Conservation (phyloP, 2,329 filamentous ascomycete species). For the Pseudohalonectria lignicola region DNA sequence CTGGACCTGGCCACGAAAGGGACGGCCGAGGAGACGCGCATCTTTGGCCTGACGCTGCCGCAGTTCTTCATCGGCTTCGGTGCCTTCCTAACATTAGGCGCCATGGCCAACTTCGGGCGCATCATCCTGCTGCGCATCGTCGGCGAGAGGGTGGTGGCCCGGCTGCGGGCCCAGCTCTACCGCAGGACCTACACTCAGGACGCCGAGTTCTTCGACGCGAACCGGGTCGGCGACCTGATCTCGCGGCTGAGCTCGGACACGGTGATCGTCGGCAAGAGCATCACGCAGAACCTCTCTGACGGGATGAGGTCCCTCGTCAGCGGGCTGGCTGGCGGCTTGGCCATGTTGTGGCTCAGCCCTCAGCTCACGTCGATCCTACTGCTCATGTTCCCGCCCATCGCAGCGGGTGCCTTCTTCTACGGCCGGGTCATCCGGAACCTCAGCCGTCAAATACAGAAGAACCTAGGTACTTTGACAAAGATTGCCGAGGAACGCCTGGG, state of each 20-base stretch:
- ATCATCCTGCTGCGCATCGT: conserved; percentile 91
- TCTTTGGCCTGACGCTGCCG: conserved; percentile 75
- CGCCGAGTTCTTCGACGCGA: conserved; percentile 97
- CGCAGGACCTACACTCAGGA: conserved; percentile 91
- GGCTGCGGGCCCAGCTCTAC: conserved; percentile 82
- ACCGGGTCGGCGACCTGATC: conserved; percentile 91
- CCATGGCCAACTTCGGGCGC: conserved; percentile 83
- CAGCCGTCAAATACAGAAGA: conserved; percentile 87
- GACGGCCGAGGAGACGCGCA: conserved; percentile 49
- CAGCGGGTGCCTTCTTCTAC: conserved; percentile 83
- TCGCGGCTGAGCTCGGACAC: conserved; percentile 93
- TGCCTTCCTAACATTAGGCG: conserved; percentile 68
- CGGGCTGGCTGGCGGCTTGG: conserved; percentile 74
- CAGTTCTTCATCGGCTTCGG: conserved; percentile 83
- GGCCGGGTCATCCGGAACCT: conserved; percentile 81
- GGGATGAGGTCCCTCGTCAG: conserved; percentile 87
- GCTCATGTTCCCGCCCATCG: conserved; percentile 83
- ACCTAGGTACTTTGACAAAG: conserved; percentile 84
- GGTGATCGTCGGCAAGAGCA: conserved; percentile 95
- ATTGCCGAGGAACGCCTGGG: conserved; percentile 96
- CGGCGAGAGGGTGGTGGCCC: conserved; percentile 85
- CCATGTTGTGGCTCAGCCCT: conserved; percentile 94
- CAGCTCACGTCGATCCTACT: conserved; percentile 80
- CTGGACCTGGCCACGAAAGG: conserved; percentile 80
- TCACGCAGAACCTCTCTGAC: conserved; percentile 95